Base-by-base conservation (phyloP, 345 rosid species). In the Eutrema yunnanense region DNA sequence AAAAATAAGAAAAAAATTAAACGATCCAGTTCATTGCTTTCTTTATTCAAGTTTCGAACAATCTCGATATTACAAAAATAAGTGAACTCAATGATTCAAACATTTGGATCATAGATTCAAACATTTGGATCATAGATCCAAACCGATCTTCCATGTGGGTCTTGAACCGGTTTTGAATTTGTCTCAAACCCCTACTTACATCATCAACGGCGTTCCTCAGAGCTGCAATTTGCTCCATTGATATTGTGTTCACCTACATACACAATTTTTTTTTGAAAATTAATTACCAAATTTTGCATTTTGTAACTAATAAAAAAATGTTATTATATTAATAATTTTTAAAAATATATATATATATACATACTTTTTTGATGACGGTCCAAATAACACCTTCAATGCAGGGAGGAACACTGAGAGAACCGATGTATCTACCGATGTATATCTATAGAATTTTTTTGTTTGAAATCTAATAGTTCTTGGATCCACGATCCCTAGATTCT, bases 301-400 rank as follows among this genome's bases (percentile, higher is more conserved):
- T 29, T 27, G 9, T 4, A 50, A 58, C 3, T 32, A 51, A 58
- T 48, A 26, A 5, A 46, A 3, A n/a, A 33, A 33, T 0, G 8
- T 38, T 3, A 32, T 0, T 14, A 22, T 19, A 44, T 27, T 2
- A 14, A 10, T 0, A 46, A 50, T 12, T 3, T 40, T 60, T 9
- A 42, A 0, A 8, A 53, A 27, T 43, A 16, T 16, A 16, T 16
- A 16, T 6, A 63, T 2, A 22, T 22, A 9, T 19, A 36, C 2
- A 22, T 50, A 86, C 95, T 88, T 63, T 81, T 41, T 78, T 72
- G 16, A 75, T 57, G 16, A 88, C 44, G 6, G 90, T 91, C 97
- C 97, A 91, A 58, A 86, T 43, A 46, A 87, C 85, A 5, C 92
- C 96, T 79, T 90, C 89, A 0, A 84, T 87, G 78, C 97, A 88